These are phyloP conservation scores for Starmera amethionina DNA, from an alignment of 805 yeast genomes.

Conservation along the genomic window DNA sequence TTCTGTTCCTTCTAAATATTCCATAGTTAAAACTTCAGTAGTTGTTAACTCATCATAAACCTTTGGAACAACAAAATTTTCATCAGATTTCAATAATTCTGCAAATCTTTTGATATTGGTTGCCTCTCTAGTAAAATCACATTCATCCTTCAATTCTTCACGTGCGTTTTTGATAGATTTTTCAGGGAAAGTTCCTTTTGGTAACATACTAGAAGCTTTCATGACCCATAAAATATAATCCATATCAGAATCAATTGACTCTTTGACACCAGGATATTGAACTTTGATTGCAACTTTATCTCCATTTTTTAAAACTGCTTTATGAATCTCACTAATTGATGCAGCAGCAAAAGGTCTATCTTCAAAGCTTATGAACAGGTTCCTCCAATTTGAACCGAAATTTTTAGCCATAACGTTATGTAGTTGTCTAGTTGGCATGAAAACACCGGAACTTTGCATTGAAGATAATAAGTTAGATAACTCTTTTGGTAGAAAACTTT, in stretches of 20 bases:
- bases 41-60: constrained; percentile 75
- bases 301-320: constrained; percentile 58
- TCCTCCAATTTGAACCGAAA: constrained; percentile 74
- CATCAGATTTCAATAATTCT: constrained; percentile 46
- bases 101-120: constrained; percentile 59
- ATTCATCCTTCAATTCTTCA: constrained; percentile 92
- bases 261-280: constrained; percentile 95
- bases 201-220: constrained; percentile 79
- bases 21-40: constrained; percentile 82
- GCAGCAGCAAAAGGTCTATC: constrained; percentile 95
- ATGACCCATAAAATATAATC: constrained; percentile 74
- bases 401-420: constrained; percentile 64
- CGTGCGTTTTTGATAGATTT: constrained; percentile 90
- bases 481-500: constrained; percentile 73
- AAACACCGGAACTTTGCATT: constrained; percentile 91
- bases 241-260: constrained; percentile 88
- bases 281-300: constrained; percentile 86
- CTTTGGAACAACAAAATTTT: constrained; percentile 68
- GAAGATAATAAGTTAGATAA: constrained; percentile 69
- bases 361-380: constrained; percentile 59
- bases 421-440: constrained; percentile 90
- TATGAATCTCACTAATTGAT: constrained; percentile 94
- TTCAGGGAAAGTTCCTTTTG: constrained; percentile 86
- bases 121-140: constrained; percentile 91
- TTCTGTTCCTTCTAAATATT: constrained; percentile 73